Evolutionary conservation across 441 rosid genomes (phyloP).

Genomic region (Euphorbia corollata): DNA sequence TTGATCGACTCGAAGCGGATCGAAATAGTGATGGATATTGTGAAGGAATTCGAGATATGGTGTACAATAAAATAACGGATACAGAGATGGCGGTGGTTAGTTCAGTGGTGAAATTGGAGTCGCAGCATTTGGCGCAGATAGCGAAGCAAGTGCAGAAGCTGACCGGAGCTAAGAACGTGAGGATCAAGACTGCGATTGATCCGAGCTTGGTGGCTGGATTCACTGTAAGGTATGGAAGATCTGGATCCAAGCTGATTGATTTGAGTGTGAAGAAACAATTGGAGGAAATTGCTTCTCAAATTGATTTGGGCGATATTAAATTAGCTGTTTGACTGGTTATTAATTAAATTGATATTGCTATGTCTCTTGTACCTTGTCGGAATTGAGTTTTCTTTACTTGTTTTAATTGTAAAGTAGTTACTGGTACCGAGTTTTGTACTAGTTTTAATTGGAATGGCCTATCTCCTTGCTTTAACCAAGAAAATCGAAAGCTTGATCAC

Average conservation of each 20-base stretch:
- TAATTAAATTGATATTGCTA: not conserved
- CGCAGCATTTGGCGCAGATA: slow-evolving; percentile 72
- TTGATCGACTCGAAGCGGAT: slow-evolving; percentile 57
- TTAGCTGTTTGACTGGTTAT: slow-evolving; percentile 28
- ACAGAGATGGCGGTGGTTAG: slow-evolving; percentile 73
- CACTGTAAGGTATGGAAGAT: slow-evolving; percentile 63
- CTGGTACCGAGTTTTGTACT: not conserved
- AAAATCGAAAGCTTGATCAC: too few relatives aligned
- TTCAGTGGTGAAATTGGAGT: slow-evolving; percentile 68
- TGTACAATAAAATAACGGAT: slow-evolving; percentile 49
- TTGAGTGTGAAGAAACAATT: slow-evolving; percentile 92
- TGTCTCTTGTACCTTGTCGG: too few relatives aligned
- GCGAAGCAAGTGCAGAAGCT: slow-evolving; percentile 89
- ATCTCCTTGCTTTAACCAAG: too few relatives aligned
- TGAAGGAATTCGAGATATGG: slow-evolving; percentile 59
- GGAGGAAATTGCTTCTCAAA: slow-evolving; percentile 70
- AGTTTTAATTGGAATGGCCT: not conserved
- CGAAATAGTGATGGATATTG: slow-evolving; percentile 50
- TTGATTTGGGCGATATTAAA: slow-evolving; percentile 67
- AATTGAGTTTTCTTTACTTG: not conserved
- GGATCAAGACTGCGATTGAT: slow-evolving; percentile 71
- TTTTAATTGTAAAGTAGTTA: not conserved
- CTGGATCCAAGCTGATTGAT: slow-evolving; percentile 78
- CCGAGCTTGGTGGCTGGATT: slow-evolving; percentile 80
- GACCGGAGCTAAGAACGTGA: slow-evolving; percentile 69